Evolutionary conservation across 2,329 filamentous ascomycete species (phyloP), one percentile per base, ranked within the genome.

Genomic region (Pseudogymnoascus sp.): DNA sequence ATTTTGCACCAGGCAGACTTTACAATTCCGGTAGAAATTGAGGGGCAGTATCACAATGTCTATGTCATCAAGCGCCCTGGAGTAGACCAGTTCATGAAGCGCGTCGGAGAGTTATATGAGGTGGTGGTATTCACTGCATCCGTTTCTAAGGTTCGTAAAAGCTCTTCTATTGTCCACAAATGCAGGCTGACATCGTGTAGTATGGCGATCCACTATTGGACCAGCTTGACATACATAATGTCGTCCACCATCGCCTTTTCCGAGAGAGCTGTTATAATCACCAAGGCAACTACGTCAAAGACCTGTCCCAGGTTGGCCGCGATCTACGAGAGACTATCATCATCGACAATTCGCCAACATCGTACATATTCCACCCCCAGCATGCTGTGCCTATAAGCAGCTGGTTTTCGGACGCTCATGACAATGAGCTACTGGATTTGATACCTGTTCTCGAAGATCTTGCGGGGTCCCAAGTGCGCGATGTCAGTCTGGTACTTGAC

Each of bases 41-140:
- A 99, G 79, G 94, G 94, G 62, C 95, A 96, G 75, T 97, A 95
- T 73, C 94, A 99, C 78, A 99, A 99, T 71, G 95, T 99, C 61
- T 99, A 99, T 74, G 94, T 99, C 67, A 99, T 99, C 75, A 99
- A 99, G 79, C 86, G 94, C 71, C 94, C 94, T n/a, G 94, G 94
- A 61, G 94, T 99, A 17, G 94, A 99, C 73, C 88, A 95, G 67
- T 99, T 99, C 76, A 97, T 99, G 91, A 97, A 97, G 81, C 83
- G 94, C 64, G 92, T 99, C 36, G 94, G 94, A 59, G 94, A 99
- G 77, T 81, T 99, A 59, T 99, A 97, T 71, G 94, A 99, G 78
- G 93, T 99, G 58, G 94, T 99, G 27, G 93, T 99, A 51, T 99
- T 99, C 74, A 99, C 94, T 41, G 94, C 94, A 61, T 99, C 94